A percentile compares a stretch with the other conserved stretches of the same genome.
phyloP scores from a whole-genome alignment of 2,329 filamentous ascomycete species.

The Sodiomyces alkalinus region DNA sequence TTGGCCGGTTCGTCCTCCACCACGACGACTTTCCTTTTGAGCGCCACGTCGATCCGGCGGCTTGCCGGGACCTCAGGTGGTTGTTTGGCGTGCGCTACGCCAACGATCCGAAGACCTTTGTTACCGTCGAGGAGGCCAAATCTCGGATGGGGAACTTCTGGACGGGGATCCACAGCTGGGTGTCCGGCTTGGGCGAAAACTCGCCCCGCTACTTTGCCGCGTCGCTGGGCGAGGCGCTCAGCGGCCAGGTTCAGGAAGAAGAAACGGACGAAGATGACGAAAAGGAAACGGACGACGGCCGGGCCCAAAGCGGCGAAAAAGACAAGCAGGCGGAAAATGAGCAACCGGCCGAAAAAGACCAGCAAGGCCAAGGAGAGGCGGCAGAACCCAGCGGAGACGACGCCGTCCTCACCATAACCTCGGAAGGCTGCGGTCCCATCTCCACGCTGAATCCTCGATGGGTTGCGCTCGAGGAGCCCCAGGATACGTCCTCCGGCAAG shows the following conservation, averaged over 20 bases:
- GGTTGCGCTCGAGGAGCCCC: background rate
- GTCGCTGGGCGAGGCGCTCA: too few relatives aligned
- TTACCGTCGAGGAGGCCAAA: background rate
- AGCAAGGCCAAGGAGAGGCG: background rate
- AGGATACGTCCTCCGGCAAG: too few relatives aligned
- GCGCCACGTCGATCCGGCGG: background rate
- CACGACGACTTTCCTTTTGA: constrained; percentile 2
- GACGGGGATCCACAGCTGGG: background rate
- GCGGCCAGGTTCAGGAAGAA: too few relatives aligned
- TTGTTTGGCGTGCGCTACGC: constrained; percentile 2
- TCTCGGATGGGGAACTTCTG: background rate
- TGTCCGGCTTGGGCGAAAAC: background rate
- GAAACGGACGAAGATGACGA: too few relatives aligned
- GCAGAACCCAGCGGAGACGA: background rate
- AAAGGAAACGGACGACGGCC: too few relatives aligned
- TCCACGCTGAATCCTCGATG: background rate
- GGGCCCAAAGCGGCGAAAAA: background rate
- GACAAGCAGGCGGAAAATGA: background rate
- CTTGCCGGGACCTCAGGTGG: background rate
- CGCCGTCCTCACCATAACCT: background rate
- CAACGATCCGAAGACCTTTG: background rate
- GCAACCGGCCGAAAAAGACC: background rate
- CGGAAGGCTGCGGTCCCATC: background rate
- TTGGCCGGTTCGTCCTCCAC: too few relatives aligned
- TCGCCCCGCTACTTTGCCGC: too few relatives aligned